phyloP scores from a whole-genome alignment of 768 basidiomycete species.

The Collybia sp. region DNA sequence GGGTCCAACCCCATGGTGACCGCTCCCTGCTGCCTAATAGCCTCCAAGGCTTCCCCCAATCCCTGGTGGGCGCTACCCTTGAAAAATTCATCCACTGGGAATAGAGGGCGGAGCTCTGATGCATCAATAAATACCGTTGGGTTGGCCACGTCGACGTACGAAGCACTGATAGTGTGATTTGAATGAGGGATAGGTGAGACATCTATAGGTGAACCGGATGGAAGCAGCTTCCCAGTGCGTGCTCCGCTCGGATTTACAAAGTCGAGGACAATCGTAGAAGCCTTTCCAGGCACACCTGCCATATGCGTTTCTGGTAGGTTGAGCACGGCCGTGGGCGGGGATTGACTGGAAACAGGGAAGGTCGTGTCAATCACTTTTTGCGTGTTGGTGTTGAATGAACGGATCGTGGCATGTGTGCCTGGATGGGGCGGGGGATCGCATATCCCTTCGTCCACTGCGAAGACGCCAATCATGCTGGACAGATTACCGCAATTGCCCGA shows the following conservation, averaged over 20 bases:
- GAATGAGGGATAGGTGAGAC: conserved; percentile 26
- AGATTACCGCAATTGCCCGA: conserved; percentile 78
- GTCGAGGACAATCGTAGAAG: conserved; percentile 62
- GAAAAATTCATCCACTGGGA: conserved; percentile 35
- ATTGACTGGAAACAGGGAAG: conserved; percentile 44
- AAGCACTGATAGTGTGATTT: conserved; percentile 18
- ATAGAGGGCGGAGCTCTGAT: conserved; percentile 32
- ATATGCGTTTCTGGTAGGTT: conserved; percentile 47
- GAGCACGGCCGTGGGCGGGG: conserved; percentile 30
- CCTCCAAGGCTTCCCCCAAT: conserved; percentile 34
- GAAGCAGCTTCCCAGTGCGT: conserved; percentile 66
- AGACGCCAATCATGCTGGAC: conserved; percentile 68
- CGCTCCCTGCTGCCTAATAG: conserved; percentile 52
- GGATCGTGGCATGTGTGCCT: conserved; percentile 36
- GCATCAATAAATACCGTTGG: conserved; percentile 61
- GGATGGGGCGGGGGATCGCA: conserved; percentile 21
- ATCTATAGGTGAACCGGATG: conserved; percentile 49
- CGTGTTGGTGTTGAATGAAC: conserved; percentile 71
- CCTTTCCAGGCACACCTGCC: conserved; percentile 66
- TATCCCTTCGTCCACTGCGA: conserved; percentile 63
- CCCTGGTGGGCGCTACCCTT: conserved; percentile 17
- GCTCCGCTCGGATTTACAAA: conserved; percentile 67
- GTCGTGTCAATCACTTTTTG: conserved; percentile 64
- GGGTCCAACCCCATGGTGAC: conserved; percentile 61
- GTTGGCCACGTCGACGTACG: conserved; percentile 71